Conservation (phyloP, 2,329 filamentous ascomycete genomes). For the Didymella keratinophila region DNA sequence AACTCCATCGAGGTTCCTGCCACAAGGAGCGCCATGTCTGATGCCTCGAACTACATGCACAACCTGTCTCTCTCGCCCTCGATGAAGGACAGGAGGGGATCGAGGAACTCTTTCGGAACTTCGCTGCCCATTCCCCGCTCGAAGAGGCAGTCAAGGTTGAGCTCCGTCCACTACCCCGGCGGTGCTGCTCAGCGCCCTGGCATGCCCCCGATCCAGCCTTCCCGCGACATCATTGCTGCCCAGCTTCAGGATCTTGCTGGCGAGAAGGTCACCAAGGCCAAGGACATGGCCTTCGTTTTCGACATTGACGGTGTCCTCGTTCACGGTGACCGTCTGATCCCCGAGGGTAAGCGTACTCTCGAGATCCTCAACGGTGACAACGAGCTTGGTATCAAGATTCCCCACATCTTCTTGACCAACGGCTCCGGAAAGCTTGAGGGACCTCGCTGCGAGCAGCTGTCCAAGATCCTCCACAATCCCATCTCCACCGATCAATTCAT, state of each 20-base stretch:
- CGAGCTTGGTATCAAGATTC: constrained; percentile 79
- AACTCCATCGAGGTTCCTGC: constrained; percentile 74
- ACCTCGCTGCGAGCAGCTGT: constrained; percentile 70
- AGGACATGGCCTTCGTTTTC: constrained; percentile 84
- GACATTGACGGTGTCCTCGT: constrained; percentile 80
- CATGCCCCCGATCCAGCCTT: constrained; percentile 66
- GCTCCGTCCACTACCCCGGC: constrained; percentile 63
- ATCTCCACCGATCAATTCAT: constrained; percentile 78
- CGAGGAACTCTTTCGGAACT: constrained; percentile 78
- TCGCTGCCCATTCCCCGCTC: constrained; percentile 76
- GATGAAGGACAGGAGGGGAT: constrained; percentile 71
- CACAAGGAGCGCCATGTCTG: constrained; percentile 71
- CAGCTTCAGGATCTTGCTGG: constrained; percentile 73
- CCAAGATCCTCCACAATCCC: constrained; percentile 70
- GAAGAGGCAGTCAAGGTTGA: constrained; percentile 73
- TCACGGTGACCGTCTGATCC: constrained; percentile 74
- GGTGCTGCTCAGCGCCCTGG: constrained; percentile 61
- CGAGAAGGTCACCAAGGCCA: constrained; percentile 72
- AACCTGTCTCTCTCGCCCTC: constrained; percentile 73
- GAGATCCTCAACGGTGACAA: constrained; percentile 79
- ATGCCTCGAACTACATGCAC: constrained; percentile 76
- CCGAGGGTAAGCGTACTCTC: constrained; percentile 70
- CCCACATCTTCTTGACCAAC: constrained; percentile 78
- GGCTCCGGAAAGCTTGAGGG: constrained; percentile 75
- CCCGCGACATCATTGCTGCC: constrained; percentile 72